These are phyloP conservation scores for Polytrichum commune DNA, from an alignment of 225 moss, liverwort and hornwort species.

Conservation along the genomic window DNA sequence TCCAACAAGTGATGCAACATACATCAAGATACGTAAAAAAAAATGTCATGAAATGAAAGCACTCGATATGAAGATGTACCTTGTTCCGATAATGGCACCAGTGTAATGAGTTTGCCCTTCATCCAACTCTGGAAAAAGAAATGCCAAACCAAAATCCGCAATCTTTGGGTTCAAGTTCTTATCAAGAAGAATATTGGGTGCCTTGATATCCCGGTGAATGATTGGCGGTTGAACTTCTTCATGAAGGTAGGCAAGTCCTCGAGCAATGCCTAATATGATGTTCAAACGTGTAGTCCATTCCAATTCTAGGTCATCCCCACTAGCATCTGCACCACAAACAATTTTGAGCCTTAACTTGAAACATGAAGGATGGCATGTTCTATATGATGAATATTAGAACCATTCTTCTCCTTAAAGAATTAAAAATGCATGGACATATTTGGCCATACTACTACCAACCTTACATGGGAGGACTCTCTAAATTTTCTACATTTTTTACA, in stretches of 20 bases:
- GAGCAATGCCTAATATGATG: conserved; percentile 35
- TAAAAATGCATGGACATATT: too few relatives aligned
- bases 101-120: conserved; percentile 33
- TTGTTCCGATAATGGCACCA: conserved; percentile 39
- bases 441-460: too few relatives aligned
- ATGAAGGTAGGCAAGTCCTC: conserved; percentile 39
- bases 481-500: too few relatives aligned
- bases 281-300: conserved; percentile 35
- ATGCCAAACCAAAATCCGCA: conserved; percentile 49
- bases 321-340: conserved; percentile 22
- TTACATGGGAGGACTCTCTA: too few relatives aligned
- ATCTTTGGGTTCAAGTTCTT: conserved; percentile 32
- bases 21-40: too few relatives aligned
- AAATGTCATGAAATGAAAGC: too few relatives aligned
- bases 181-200: conserved; percentile 49
- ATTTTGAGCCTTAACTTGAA: too few relatives aligned
- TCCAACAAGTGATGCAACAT: too few relatives aligned
- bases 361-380: not conserved
- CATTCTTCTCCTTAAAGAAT: too few relatives aligned
- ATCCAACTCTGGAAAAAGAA: conserved; percentile 36
- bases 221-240: conserved; percentile 42
- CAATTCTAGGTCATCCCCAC: conserved; percentile 20
- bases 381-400: too few relatives aligned
- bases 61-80: conserved; percentile 12
- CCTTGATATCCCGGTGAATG: conserved; percentile 5